Evolutionary conservation across 192 early-diverging fungal species (phyloP).

Genomic region (Coemansia sp.): DNA sequence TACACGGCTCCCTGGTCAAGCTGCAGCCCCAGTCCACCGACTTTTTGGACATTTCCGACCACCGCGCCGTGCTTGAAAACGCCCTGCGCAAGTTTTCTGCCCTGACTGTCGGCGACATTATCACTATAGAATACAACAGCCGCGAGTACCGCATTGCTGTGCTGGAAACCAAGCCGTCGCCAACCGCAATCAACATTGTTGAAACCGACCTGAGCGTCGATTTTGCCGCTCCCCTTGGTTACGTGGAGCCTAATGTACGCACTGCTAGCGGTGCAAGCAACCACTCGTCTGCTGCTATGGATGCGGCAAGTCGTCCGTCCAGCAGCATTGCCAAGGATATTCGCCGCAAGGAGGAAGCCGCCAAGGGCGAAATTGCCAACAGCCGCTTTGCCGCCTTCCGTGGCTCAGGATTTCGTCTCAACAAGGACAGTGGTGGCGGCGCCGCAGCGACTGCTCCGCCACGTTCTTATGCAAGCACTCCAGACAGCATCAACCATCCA

Average conservation of each 20-base stretch:
- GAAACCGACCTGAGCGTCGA: conserved; percentile 98
- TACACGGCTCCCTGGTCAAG: conserved; percentile 85
- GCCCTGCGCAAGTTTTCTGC: conserved; percentile 87
- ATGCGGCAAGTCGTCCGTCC: conserved; percentile 16
- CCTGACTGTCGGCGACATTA: conserved; percentile 85
- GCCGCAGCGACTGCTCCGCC: background rate
- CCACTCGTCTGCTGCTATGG: background rate
- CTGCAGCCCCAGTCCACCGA: conserved; percentile 95
- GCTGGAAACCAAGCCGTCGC: conserved; percentile 79
- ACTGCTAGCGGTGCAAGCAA: conserved; percentile 17
- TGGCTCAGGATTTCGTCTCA: conserved; percentile 10
- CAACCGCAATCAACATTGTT: conserved; percentile 83
- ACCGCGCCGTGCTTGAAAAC: conserved; percentile 94
- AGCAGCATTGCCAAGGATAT: conserved; percentile 46
- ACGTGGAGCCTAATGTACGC: conserved; percentile 70
- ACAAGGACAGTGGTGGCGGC: background rate
- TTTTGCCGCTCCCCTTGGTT: conserved; percentile 94
- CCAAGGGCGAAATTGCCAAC: conserved; percentile 16
- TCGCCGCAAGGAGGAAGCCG: conserved; percentile 17
- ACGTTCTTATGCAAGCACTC: conserved; percentile 26
- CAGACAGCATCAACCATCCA: background rate
- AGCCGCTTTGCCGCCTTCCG: conserved; percentile 13
- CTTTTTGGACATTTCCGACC: conserved; percentile 96
- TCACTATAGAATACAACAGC: conserved; percentile 88
- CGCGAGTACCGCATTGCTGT: conserved; percentile 84